These are phyloP conservation scores for Verticillium albo-atrum DNA, from an alignment of 2,329 filamentous ascomycete genomes.

Conservation along the genomic window DNA sequence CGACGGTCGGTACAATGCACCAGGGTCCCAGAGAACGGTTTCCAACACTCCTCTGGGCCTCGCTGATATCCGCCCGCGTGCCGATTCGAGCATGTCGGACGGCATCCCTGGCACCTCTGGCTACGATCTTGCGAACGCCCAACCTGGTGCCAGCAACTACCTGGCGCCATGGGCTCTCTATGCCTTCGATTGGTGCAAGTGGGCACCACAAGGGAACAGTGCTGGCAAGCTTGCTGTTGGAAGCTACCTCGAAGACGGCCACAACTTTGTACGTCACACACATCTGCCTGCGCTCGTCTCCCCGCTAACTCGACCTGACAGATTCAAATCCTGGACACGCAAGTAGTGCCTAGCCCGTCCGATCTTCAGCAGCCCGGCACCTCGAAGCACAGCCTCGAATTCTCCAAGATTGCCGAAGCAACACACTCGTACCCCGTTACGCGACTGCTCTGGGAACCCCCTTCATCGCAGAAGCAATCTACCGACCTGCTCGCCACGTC, in stretches of 20 bases:
- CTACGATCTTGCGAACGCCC: slow-evolving; percentile 62
- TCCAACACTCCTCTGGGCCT: slow-evolving; percentile 88
- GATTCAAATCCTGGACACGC: slow-evolving; percentile 96
- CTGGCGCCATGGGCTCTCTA: slow-evolving; percentile 93
- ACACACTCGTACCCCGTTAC: slow-evolving; percentile 98
- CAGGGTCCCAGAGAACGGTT: slow-evolving; percentile 55
- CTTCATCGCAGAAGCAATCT: slow-evolving; percentile 89
- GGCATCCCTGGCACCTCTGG: slow-evolving; percentile 56
- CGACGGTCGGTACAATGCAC: slow-evolving; percentile 45
- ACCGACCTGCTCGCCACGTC: slow-evolving; percentile 94
- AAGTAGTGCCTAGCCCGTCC: slow-evolving; percentile 66
- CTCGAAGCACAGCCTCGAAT: slow-evolving; percentile 76
- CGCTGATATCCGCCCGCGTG: slow-evolving; percentile 84
- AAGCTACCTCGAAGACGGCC: slow-evolving; percentile 95
- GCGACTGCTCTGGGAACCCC: slow-evolving; percentile 90
- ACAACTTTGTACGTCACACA: slow-evolving; percentile 77
- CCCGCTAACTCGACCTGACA: slow-evolving; percentile 28
- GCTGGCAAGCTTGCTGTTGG: slow-evolving; percentile 92
- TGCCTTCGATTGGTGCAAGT: slow-evolving; percentile 99
- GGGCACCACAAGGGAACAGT: slow-evolving; percentile 74
- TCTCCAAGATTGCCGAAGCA: slow-evolving; percentile 89
- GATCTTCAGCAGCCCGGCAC: slow-evolving; percentile 66
- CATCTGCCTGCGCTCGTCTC: background rate
- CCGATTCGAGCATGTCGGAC: slow-evolving; percentile 76
- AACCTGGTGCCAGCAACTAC: slow-evolving; percentile 82